Evolutionary conservation across 192 early-diverging fungal species (phyloP).

Genomic region (Coemansia erecta): DNA sequence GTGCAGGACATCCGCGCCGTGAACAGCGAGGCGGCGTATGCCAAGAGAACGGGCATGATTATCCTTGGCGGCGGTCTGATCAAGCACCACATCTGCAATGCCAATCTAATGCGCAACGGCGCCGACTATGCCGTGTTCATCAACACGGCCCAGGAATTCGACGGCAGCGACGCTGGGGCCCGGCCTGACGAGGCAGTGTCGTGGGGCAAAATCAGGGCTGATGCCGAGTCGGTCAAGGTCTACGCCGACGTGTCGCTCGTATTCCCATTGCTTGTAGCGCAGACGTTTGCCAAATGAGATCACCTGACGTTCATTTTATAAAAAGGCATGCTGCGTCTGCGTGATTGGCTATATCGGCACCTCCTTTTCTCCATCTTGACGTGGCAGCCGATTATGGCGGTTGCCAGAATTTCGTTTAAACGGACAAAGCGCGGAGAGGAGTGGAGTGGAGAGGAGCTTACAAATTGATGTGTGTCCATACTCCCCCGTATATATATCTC

Average conservation of each 20-base stretch:
- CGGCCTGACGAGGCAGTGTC: conserved; percentile 97
- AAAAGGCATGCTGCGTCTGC: not conserved
- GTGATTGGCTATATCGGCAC: conserved; percentile 14
- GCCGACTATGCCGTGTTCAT: conserved; percentile 95
- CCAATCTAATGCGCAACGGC: conserved; percentile 98
- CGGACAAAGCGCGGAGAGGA: not conserved
- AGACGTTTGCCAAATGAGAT: conserved; percentile 82
- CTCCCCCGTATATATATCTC: no score
- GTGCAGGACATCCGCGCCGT: conserved; percentile 86
- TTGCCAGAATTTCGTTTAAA: not conserved
- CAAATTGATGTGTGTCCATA: not conserved
- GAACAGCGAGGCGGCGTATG: conserved; percentile 93
- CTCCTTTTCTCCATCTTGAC: conserved; percentile 15
- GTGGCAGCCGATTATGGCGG: conserved; percentile 15
- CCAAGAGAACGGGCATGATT: conserved; percentile 94
- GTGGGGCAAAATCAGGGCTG: conserved; percentile 92
- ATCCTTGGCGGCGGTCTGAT: conserved; percentile 96
- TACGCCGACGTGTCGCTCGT: conserved; percentile 91
- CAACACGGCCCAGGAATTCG: conserved; percentile 98
- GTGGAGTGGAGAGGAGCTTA: not conserved
- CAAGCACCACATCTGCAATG: conserved; percentile 99
- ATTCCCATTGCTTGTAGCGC: conserved; percentile 91
- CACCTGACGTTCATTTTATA: conserved; percentile 1
- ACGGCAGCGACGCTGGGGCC: conserved; percentile 96
- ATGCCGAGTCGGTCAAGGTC: conserved; percentile 87